Conservation (phyloP, 2,329 filamentous ascomycete genomes). For the Epichloe brachyelytri region DNA sequence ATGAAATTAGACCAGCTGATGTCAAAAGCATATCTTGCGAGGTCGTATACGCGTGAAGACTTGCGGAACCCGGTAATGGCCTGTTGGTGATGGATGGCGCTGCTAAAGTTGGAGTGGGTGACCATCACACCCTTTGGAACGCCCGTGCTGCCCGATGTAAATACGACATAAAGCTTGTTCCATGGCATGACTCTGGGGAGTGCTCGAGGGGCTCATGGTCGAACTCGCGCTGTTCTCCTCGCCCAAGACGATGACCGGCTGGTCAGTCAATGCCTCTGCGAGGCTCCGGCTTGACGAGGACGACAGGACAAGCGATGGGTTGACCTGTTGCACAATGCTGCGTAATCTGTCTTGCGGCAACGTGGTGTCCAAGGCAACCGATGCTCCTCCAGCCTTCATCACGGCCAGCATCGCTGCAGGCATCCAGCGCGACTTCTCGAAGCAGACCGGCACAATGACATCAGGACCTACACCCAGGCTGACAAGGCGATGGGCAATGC, state of each 20-base stretch:
- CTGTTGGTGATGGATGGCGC: conserved; percentile 6
- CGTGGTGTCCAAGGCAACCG: conserved; percentile 13
- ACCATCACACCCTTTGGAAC: conserved; percentile 11
- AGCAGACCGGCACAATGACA: conserved; percentile 9
- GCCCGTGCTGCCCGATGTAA: conserved; percentile 8
- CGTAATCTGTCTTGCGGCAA: conserved; percentile 10
- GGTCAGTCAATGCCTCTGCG: neutral
- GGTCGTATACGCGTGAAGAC: conserved; percentile 24
- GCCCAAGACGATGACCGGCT: neutral
- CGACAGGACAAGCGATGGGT: neutral
- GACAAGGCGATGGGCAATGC: conserved; percentile 6
- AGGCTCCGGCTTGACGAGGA: neutral
- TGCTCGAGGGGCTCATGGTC: neutral
- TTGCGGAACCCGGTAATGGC: conserved; percentile 6
- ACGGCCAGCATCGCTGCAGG: conserved; percentile 14
- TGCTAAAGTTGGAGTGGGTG: conserved; percentile 8
- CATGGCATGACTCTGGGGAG: neutral
- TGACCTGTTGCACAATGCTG: conserved; percentile 6
- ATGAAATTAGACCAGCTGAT: conserved; percentile 37
- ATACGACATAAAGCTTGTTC: conserved; percentile 4
- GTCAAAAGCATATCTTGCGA: conserved; percentile 37
- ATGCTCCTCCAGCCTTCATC: conserved; percentile 17
- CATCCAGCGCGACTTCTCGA: conserved; percentile 13
- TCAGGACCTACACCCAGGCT: conserved; percentile 9
- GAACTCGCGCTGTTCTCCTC: neutral